Evolutionary conservation across 1,284 basidiomycete species (phyloP).

Genomic region (Mycena sp.): DNA sequence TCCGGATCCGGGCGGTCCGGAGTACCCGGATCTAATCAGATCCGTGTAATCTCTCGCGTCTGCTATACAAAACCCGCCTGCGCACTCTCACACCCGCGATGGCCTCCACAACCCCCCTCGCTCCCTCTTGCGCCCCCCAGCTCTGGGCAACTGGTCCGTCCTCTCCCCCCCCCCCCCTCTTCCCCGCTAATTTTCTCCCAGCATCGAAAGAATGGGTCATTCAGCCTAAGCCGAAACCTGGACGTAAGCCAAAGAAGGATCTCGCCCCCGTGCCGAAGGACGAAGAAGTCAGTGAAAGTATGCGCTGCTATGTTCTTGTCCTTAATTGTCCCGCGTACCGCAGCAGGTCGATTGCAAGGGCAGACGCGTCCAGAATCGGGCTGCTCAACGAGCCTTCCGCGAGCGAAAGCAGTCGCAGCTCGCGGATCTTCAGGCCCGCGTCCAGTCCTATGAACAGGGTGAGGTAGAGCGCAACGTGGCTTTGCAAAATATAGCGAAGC

Average conservation of each 20-base stretch:
- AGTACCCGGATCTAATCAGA: too few species aligned
- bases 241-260: constrained; percentile 88
- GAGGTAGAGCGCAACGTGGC: constrained; percentile 91
- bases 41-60: too few species aligned
- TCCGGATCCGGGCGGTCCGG: too few species aligned
- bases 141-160: constrained; percentile 19
- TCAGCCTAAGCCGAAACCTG: constrained; percentile 89
- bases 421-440: constrained; percentile 87
- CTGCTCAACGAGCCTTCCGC: constrained; percentile 90
- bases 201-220: constrained; percentile 94
- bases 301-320: constrained; percentile 5
- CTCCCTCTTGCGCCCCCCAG: not conserved
- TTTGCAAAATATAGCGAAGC: constrained; percentile 86
- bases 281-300: constrained; percentile 53
- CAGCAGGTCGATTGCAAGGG: constrained; percentile 64
- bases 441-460: constrained; percentile 89
- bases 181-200: constrained; percentile 37
- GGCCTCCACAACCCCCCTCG: not conserved
- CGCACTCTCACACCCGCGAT: constrained; percentile 6
- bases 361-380: constrained; percentile 82
- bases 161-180: constrained; percentile 23
- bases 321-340: constrained; percentile 1
- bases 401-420: constrained; percentile 92
- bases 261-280: constrained; percentile 42
- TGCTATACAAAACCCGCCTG: too few species aligned